Conservation (phyloP, 169 alveolate species). For the Ichthyophthirius multifiliis region DNA sequence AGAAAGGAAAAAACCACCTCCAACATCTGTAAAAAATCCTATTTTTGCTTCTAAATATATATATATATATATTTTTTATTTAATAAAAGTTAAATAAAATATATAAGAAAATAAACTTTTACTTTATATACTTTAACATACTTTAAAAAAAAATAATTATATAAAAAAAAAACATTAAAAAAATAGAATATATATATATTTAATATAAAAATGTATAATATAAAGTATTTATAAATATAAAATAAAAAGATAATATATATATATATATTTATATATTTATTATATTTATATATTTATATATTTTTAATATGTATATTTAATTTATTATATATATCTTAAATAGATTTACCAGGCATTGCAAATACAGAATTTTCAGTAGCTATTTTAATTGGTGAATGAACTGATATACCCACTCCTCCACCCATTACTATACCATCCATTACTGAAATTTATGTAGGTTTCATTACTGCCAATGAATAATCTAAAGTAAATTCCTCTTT, state of each 20-base stretch:
- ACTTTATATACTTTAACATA: too few species aligned
- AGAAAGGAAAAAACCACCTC: constrained; percentile 82
- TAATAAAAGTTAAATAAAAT: too few species aligned
- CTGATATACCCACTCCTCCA: constrained; percentile 90
- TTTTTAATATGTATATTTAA: neutral
- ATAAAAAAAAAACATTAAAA: too few species aligned
- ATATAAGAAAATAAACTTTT: too few species aligned
- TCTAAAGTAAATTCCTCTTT: constrained; percentile 70
- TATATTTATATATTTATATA: too few species aligned
- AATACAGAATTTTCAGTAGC: constrained; percentile 85
- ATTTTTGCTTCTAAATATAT: constrained; percentile 69
- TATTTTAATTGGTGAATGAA: constrained; percentile 80
- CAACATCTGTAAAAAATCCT: constrained; percentile 90
- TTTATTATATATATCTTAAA: neutral
- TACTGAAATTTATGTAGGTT: constrained; percentile 62
- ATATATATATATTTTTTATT: too few species aligned
- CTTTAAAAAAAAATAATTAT: too few species aligned
- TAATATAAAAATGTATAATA: too few species aligned
- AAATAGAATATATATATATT: too few species aligned
- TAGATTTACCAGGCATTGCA: constrained; percentile 83
- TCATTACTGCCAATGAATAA: constrained; percentile 63
- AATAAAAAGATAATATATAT: too few species aligned
- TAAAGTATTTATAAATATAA: too few species aligned
- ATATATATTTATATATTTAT: too few species aligned
- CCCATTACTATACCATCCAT: constrained; percentile 91